Percentiles rank a stretch among this genome's conserved stretches.
These are phyloP conservation scores for Dioscorea alata DNA, from an alignment of 106 monocot genomes.

Conservation along the genomic window DNA sequence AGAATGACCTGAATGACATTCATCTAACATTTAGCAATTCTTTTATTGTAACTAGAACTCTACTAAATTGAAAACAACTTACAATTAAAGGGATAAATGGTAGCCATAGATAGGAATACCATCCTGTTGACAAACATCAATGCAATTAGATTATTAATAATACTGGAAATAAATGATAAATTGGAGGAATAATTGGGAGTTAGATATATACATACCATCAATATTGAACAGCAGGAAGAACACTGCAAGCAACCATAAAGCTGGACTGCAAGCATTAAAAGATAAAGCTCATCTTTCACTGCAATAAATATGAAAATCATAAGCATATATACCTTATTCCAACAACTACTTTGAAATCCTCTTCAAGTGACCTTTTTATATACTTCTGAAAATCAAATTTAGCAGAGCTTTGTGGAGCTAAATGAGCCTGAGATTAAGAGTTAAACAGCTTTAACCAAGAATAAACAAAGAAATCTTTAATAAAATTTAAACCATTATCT, in stretches of 20 bases:
- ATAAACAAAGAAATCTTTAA: too few relatives aligned
- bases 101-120: constrained; percentile 20
- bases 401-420: constrained; percentile 39
- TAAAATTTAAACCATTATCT: neutral
- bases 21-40: too few relatives aligned
- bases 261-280: constrained; percentile 20
- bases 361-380: constrained; percentile 28
- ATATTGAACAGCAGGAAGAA: constrained; percentile 31
- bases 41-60: neutral
- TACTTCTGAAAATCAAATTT: constrained; percentile 62
- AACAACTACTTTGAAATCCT: constrained; percentile 39
- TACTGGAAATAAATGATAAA: too few relatives aligned
- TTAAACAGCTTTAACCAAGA: too few relatives aligned
- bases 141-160: neutral
- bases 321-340: constrained; percentile 49
- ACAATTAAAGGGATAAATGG: constrained; percentile 28
- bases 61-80: neutral
- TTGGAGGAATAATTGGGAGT: neutral
- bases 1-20: constrained; percentile 10
- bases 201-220: constrained; percentile 22
- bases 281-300: too few relatives aligned
- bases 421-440: constrained; percentile 34
- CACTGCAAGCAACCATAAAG: constrained; percentile 37
- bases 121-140: constrained; percentile 2
- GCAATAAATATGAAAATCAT: too few relatives aligned